Conservation (phyloP, 179 eudicot species). For the Beta corolliflora region DNA sequence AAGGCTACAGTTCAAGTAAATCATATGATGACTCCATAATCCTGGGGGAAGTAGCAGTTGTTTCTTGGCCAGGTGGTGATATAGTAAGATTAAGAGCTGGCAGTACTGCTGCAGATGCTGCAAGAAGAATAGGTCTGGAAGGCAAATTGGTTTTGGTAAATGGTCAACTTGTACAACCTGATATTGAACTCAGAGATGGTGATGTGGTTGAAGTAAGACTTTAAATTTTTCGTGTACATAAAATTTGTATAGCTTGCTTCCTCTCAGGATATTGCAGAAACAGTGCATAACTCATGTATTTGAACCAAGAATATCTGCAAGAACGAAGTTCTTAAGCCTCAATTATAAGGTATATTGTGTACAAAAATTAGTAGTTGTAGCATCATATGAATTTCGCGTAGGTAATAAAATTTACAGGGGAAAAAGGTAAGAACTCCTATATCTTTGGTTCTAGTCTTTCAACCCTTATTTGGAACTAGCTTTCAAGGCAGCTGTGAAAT, state of each 20-base stretch:
- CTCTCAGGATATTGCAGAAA: background rate
- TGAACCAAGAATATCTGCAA: background rate
- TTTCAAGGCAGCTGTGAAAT: too few species aligned
- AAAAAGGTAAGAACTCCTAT: too few species aligned
- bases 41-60: constrained; percentile 74
- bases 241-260: background rate
- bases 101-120: constrained; percentile 97
- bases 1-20: constrained; percentile 15
- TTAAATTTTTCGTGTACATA: constrained; percentile 33
- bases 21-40: constrained; percentile 30
- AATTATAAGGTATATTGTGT: background rate
- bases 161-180: constrained; percentile 77
- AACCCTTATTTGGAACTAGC: too few species aligned
- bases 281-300: constrained; percentile 6
- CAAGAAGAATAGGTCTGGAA: constrained; percentile 69
- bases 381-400: too few species aligned
- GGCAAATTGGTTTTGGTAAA: constrained; percentile 80
- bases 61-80: constrained; percentile 84
- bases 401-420: too few species aligned
- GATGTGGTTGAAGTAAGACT: constrained; percentile 81
- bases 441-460: too few species aligned
- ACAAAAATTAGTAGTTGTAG: too few species aligned
- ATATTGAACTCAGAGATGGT: constrained; percentile 81
- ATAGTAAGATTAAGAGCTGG: constrained; percentile 78
- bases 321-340: background rate